Evolutionary conservation across 1,284 basidiomycete species (phyloP), one percentile per base, ranked within the genome.

Genomic region (Puccinia novopanici): DNA sequence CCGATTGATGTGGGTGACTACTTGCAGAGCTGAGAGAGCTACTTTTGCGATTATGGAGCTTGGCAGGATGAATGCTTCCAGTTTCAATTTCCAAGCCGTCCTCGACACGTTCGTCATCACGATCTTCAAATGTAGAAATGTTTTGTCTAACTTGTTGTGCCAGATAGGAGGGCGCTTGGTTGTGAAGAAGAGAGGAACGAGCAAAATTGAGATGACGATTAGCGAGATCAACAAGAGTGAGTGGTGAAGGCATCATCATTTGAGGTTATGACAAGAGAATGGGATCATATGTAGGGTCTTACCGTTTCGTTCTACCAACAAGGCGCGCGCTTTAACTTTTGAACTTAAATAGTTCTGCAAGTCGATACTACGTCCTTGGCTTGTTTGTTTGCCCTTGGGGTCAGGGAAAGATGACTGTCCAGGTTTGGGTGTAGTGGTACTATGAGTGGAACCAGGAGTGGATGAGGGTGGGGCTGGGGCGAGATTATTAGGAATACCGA

Each of bases 401-500:
- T 57, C 52, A 10, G 52, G 40, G n/a, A 55, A 34, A 24, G 63
- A 22, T 17, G 54, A 54, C 27, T 70, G 63, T 30, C 37, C 37
- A 22, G 59, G 30, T 54, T 57, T 42, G 22, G 45, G 54, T 10
- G 63, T 71, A 24, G 65, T 34, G 10, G 40, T 37, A 6, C 40
- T 57, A 37, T 48, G 65, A 54, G 67, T 57, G 17, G 63, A 30
- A 12, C 34, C 27, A 15, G 63, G 52, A 9, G 67, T 42, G 48
- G 45, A 40, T 37, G 75, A 57, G 27, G 30, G 30, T 22, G 72
- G 55, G n/a, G 54, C 50, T 9, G 48, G 76, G 40, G 37, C 52
- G 40, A 78, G 76, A 37, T 78, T 78, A 45, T 78, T 78, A 12
- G 52, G 76, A 24, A 80, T 63, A n/a, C 77, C 77, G 40, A 80